phyloP scores from a whole-genome alignment of 192 early-diverging fungal genomes.

The Backusella australiensis region DNA sequence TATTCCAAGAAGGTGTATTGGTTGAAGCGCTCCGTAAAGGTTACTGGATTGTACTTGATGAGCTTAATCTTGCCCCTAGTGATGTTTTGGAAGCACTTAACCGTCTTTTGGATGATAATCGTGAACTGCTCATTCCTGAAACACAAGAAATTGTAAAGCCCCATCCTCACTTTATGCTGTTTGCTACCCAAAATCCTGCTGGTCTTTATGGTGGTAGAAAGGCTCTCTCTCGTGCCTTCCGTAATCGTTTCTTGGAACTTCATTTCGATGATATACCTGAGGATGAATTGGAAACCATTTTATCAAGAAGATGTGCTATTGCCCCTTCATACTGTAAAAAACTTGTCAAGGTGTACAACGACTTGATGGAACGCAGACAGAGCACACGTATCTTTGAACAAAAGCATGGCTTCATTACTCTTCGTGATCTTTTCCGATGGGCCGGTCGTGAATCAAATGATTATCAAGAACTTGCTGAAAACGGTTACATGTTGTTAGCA shows the following conservation, averaged over 20 bases:
- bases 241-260: slow-evolving; percentile 95
- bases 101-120: slow-evolving; percentile 94
- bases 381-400: slow-evolving; percentile 93
- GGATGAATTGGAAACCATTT: slow-evolving; percentile 86
- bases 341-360: slow-evolving; percentile 83
- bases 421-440: slow-evolving; percentile 98
- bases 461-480: slow-evolving; percentile 84
- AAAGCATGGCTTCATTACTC: slow-evolving; percentile 89
- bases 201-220: slow-evolving; percentile 97
- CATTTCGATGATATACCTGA: slow-evolving; percentile 98
- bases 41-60: slow-evolving; percentile 98
- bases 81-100: slow-evolving; percentile 98
- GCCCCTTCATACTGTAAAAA: slow-evolving; percentile 86
- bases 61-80: slow-evolving; percentile 97
- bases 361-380: slow-evolving; percentile 71
- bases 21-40: slow-evolving; percentile 92
- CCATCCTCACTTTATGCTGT: slow-evolving; percentile 95
- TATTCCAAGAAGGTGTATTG: slow-evolving; percentile 95
- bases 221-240: slow-evolving; percentile 92
- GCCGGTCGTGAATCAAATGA: slow-evolving; percentile 76
- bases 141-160: slow-evolving; percentile 92
- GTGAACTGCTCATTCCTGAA: slow-evolving; percentile 95
- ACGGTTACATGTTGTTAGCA: slow-evolving; percentile 94
- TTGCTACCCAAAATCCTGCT: slow-evolving; percentile 99
- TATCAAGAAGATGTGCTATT: slow-evolving; percentile 78